Base-by-base conservation (phyloP, 345 rosid species). In the Cochlearia excelsa region DNA sequence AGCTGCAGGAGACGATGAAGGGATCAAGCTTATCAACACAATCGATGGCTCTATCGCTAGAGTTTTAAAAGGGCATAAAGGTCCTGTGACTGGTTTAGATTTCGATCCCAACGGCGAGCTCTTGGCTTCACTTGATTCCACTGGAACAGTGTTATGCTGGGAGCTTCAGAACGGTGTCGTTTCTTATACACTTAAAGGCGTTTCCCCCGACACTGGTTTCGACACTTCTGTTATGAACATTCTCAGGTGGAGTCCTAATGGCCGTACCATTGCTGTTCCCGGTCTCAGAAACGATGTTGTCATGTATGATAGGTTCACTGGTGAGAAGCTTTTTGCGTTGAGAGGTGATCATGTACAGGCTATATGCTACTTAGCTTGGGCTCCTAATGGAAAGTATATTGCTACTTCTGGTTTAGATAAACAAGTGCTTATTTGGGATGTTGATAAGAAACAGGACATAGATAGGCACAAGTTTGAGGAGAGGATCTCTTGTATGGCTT, bases 1-100 rank as follows among this genome's bases (percentile, higher is more conserved):
- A 9, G 91, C 99, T 30, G 95, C 95, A 47, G 99, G 99, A 53
- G 99, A 93, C 66, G 99, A 89, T 54, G 99, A 93, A 64, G 99
- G 97, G 28, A 82, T 93, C 74, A 93, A 93, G 62, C 91, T 93
- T 46, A 81, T 93, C 68, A 87, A 93, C 50, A 87, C 94, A 3
- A 73, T 89, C 38, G 99, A 93, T 77, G 97, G 99, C 26, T 83
- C 97, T 1, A 89, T 93, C 63, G 86, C 90, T 3, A 82, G 94
- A 75, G 94, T 93, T 42, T 79, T 93, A 8, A 93, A 85, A 79
- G 88, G 86, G 11, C 95, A 93, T 54, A 87, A 75, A 76, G 97
- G 95, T 35, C 80, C 97, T 41, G 80, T 93, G 9, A 82, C 95
- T 55, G 82, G 97, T 44, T 73, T 93, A 65, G 97, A 81, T 68